These are phyloP conservation scores for Lasiodiplodia citricola DNA, from an alignment of 2,329 filamentous ascomycete genomes.

Conservation along the genomic window DNA sequence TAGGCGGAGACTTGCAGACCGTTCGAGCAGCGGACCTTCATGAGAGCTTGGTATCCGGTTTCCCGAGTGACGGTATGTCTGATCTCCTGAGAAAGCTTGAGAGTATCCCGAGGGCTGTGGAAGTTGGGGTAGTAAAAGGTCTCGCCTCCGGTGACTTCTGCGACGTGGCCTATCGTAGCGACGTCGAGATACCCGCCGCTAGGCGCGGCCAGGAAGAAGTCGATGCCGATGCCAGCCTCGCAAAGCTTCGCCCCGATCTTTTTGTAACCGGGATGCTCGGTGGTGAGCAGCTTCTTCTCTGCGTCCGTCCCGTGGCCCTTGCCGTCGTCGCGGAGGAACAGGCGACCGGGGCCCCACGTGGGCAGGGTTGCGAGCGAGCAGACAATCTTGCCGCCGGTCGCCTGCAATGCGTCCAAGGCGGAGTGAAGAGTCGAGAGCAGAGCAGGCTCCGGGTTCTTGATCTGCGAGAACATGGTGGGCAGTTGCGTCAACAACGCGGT, in stretches of 20 bases:
- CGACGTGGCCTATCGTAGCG: slow-evolving; percentile 86
- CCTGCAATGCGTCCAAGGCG: slow-evolving; percentile 79
- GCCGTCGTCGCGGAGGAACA: slow-evolving; percentile 86
- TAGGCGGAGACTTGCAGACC: slow-evolving; percentile 93
- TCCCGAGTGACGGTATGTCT: slow-evolving; percentile 85
- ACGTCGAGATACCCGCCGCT: slow-evolving; percentile 91
- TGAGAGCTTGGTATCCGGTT: slow-evolving; percentile 92
- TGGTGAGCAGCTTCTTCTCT: slow-evolving; percentile 89
- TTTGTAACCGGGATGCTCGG: slow-evolving; percentile 86
- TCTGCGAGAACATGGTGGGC: slow-evolving; percentile 81
- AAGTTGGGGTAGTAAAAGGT: slow-evolving; percentile 98
- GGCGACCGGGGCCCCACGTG: slow-evolving; percentile 85
- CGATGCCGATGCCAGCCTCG: slow-evolving; percentile 81
- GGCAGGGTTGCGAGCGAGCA: slow-evolving; percentile 87
- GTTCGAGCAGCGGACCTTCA: slow-evolving; percentile 98
- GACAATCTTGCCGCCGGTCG: slow-evolving; percentile 90
- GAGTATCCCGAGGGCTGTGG: slow-evolving; percentile 80
- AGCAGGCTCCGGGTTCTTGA: slow-evolving; percentile 91
- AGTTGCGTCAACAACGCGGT: slow-evolving; percentile 83
- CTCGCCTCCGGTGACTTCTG: slow-evolving; percentile 90
- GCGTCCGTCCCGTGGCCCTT: slow-evolving; percentile 85
- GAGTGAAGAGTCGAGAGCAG: slow-evolving; percentile 84
- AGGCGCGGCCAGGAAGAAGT: slow-evolving; percentile 93
- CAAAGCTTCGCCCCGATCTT: slow-evolving; percentile 89
- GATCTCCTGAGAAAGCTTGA: slow-evolving; percentile 84